phyloP scores from a whole-genome alignment of 2,329 filamentous ascomycete species.

The Colletotrichum plurivorum region DNA sequence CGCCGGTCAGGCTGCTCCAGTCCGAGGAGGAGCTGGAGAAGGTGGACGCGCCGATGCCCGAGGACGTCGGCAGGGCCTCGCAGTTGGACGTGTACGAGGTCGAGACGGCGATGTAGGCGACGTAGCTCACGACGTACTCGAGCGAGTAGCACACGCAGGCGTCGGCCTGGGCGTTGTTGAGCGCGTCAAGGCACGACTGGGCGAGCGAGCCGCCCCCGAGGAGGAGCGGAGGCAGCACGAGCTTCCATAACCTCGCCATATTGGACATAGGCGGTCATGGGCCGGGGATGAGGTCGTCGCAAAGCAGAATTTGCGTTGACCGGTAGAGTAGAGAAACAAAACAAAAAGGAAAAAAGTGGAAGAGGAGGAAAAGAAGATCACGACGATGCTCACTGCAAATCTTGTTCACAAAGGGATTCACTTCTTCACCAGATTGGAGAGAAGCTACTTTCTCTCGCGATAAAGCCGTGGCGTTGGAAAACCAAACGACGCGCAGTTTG shows the following conservation, averaged over 20 bases:
- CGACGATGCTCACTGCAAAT: too few species aligned
- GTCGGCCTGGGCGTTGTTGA: conserved; percentile 23
- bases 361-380: too few species aligned
- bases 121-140: conserved; percentile 36
- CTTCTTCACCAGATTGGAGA: too few species aligned
- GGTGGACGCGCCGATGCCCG: background rate
- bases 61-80: conserved; percentile 13
- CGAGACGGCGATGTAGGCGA: conserved; percentile 34
- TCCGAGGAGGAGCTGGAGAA: background rate
- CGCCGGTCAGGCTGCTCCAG: background rate
- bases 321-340: background rate
- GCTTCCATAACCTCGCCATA: conserved; percentile 17
- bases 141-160: conserved; percentile 33
- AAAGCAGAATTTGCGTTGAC: background rate
- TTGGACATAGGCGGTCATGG: background rate
- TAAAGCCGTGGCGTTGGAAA: too few species aligned
- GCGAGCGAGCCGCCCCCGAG: conserved; percentile 11
- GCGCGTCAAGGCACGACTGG: conserved; percentile 33
- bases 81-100: conserved; percentile 33
- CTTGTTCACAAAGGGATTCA: too few species aligned
- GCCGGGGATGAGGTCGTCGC: background rate
- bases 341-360: background rate
- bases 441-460: too few species aligned
- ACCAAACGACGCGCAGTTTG: too few species aligned
- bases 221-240: conserved; percentile 20